Base-by-base conservation (phyloP, 805 yeast species). In the Millerago galiae region DNA sequence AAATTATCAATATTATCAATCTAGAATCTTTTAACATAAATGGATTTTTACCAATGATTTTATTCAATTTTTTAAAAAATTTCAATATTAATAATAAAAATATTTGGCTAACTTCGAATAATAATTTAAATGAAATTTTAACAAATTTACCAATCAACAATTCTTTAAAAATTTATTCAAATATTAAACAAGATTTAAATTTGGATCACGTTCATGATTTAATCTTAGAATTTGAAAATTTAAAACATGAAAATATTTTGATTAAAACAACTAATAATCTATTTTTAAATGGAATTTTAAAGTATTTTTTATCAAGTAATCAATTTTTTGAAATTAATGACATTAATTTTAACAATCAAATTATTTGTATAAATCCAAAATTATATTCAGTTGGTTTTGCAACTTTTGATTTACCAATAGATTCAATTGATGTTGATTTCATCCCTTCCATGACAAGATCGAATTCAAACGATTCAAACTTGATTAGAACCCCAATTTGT, bases 1-100 rank as follows among this genome's bases (percentile, higher is more conserved):
- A 80, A 54, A 76, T 80, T 62, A 70, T 80, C 31, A 75, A 80
- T 53, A 82, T 81, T 5, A 73, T 72, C 52, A 74, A 75, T 54
- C 67, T 79, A 15, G 72, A 74, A 28, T 68, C 77, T 31, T 77
- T 66, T 53, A 79, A 79, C 51, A 71, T 79, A 26, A 66, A 63
- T 42, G 69, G 66, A 38, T 62, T 49, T 35, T 34, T 48, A 4
- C 53, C 56, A 25, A 31, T 51, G 1, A 46, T 54, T 16, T 39
- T 55, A 15, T 37, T 40, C 16, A 49, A 45, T 36, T 54, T 56
- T 41, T 42, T 56, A 16, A 34, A 45, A 16, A 45, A 45, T 21
- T 52, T 50, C 42, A 51, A 49, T 37, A 47, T 52, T 16, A 27
- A 38, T 3, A 43, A 46, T 34, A 56, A 56, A 42, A 50, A 46